A percentile compares a stretch with the other conserved stretches of the same genome.
Evolutionary conservation across 1,284 basidiomycete genomes (phyloP).

Genomic region (Phaffia rhodozyma): DNA sequence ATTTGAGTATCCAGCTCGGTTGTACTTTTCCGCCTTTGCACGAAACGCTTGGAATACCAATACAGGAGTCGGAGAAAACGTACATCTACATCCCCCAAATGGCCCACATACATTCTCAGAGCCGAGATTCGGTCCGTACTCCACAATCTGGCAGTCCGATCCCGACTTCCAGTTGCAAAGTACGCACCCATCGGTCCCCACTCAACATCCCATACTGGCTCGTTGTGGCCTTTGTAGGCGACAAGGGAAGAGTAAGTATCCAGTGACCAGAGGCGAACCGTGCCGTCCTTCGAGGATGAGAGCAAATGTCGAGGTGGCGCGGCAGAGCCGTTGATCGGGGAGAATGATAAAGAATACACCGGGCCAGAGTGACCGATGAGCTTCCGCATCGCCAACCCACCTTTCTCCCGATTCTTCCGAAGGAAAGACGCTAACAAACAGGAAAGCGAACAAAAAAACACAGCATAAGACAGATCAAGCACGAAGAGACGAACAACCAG

Average conservation of each 20-base stretch:
- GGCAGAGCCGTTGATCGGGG: constrained; percentile 77
- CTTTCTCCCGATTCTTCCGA: constrained; percentile 59
- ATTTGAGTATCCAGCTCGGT: background rate
- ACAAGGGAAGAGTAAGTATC: constrained; percentile 90
- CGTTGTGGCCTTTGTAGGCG: constrained; percentile 89
- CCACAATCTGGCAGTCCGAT: constrained; percentile 92
- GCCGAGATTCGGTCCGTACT: constrained; percentile 82
- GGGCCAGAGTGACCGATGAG: constrained; percentile 94
- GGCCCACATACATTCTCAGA: constrained; percentile 86
- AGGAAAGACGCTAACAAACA: constrained; percentile 46
- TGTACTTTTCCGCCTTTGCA: background rate
- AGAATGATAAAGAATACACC: constrained; percentile 88
- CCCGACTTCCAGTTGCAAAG: constrained; percentile 89
- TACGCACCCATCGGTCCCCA: constrained; percentile 98
- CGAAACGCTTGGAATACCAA: background rate
- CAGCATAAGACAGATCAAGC: constrained; percentile 6
- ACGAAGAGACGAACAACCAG: background rate
- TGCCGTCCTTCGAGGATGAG: constrained; percentile 87
- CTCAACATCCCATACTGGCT: constrained; percentile 96
- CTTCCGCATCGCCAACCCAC: constrained; percentile 71
- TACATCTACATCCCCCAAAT: constrained; percentile 94
- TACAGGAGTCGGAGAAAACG: constrained; percentile 33
- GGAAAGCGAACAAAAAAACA: background rate
- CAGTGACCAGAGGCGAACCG: constrained; percentile 84
- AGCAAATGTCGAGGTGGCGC: constrained; percentile 75